Base-by-base conservation (phyloP, 108 stramenopile species). In the Mediolabrus comicus region DNA sequence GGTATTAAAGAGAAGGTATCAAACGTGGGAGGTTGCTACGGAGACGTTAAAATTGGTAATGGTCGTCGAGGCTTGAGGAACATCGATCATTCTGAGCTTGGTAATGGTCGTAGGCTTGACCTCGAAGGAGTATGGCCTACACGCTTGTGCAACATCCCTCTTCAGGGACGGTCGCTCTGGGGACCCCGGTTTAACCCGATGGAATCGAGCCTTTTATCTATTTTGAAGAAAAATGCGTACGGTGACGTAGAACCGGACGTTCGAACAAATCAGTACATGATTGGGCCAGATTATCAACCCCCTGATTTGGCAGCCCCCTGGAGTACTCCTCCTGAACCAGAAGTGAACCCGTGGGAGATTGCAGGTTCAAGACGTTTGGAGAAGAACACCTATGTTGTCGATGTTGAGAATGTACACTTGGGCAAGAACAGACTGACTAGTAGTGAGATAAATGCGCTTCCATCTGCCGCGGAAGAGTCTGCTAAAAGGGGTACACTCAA, bases 141-240 rank as follows among this genome's bases (percentile, higher is more conserved):
- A n/a, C 57, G 77, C 32, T 31, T 78, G 2, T 78, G 77, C 49
- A 38, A 74, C 59, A 17, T 73, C 8, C 72, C 77, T 9, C 41
- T 78, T 28, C 71, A 78, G 6, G 77, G 77, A 7, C 72, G 77
- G 32, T 59, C 71, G 4, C 22, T 67, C n/a, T 78, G 65, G 55
- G 72, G 67, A 12, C 77, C 77, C 26, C 32, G 77, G 17, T 9
- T 3, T 16, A 41, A 78, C 61, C 65, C 77, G 0, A 51, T 74
- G 58, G 55, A 59, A 25, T 53, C 71, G 3, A 78, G 77, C 17
- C 57, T 78, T 22, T 25, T 72, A 3, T 41, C 72, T 3, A 78
- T 78, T 2, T 16, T 78, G 52, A 72, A 60, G 51, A 55, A 65
- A 11, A 78, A 72, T 52, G 56, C 66, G 2, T 60, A 34, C 53